Evolutionary conservation across 73 alveolate species (phyloP).

Genomic region (Blepharisma stoltei): DNA sequence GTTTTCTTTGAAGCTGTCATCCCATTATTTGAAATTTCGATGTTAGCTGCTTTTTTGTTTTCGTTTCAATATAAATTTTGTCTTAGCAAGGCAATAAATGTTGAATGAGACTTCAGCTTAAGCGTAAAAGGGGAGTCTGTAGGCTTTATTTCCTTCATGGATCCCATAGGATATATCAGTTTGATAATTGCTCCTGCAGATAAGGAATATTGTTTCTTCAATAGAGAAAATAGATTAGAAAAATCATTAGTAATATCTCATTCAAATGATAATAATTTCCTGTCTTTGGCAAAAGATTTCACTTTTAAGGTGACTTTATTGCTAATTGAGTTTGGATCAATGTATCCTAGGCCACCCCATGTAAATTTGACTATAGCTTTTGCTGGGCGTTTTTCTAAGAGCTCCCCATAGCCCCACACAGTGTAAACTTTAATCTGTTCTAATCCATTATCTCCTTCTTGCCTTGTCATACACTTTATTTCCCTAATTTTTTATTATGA

Average conservation of each 20-base stretch:
- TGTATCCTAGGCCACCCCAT: slow-evolving; percentile 16
- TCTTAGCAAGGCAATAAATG: not conserved
- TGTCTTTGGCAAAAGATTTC: not conserved
- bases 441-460: not conserved
- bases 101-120: slow-evolving; percentile 10
- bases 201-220: not conserved
- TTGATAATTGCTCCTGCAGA: not conserved
- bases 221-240: not conserved
- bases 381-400: not conserved
- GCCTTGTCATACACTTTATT: too few relatives aligned
- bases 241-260: slow-evolving; percentile 8
- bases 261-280: not conserved
- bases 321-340: not conserved
- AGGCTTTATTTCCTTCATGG: not conserved
- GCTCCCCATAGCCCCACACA: slow-evolving; percentile 29
- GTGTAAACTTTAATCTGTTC: slow-evolving; percentile 21
- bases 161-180: slow-evolving; percentile 2
- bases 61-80: slow-evolving; percentile 39
- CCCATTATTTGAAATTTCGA: slow-evolving; percentile 32
- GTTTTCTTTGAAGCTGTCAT: slow-evolving; percentile 40
- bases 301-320: not conserved
- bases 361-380: slow-evolving; percentile 7
- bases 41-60: slow-evolving; percentile 31
- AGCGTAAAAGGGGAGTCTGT: not conserved
- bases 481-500: too few relatives aligned